Base-by-base conservation (phyloP, 129 eudicot genomes). In the Flaveria trinervia region DNA sequence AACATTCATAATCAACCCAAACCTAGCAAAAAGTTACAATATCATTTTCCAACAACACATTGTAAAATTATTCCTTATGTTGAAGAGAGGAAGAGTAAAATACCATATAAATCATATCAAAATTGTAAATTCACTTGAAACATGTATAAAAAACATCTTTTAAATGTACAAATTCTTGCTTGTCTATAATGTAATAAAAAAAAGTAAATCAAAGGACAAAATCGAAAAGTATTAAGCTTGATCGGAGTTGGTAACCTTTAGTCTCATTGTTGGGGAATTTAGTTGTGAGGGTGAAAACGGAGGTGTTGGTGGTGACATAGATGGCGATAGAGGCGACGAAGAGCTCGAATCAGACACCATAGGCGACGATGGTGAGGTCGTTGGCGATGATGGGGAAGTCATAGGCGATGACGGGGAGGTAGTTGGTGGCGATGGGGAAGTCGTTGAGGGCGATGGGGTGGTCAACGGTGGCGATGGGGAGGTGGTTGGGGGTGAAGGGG, bases 201-300 rank as follows among this genome's bases (percentile, higher is more conserved):
- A 71, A 64, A 78, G 48, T 68, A n/a, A 22, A 56, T 2, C 1
- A 36, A 76, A 73, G 48, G 59, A 25, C 43, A 65, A 18, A 74
- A 48, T 65, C 11, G 17, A 45, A 71, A 70, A 66, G 39, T 77
- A 82, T 77, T 74, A 73, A 80, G 78, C 65, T 78, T 74, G 70
- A 72, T 80, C 90, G 51, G 68, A 28, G 79, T 74, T 74, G 82
- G 83, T 74, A 79, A 82, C 83, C 78, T 82, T 82, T 82, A 83
- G 88, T 56, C 86, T 82, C 79, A 86, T 84, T 5, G 88, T 84
- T 44, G 97, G 97, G 43, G 97, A 92, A 4, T 84, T 86, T 52
- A 80, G 82, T 36, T 85, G 76, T 28, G 88, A 76, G 26, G 91
- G 87, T 2, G 92, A 83, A 66, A 75, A 59, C 7, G 70, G 70